Evolutionary conservation across 805 yeast species (phyloP).

Genomic region (Metschnikowia kofuensis): DNA sequence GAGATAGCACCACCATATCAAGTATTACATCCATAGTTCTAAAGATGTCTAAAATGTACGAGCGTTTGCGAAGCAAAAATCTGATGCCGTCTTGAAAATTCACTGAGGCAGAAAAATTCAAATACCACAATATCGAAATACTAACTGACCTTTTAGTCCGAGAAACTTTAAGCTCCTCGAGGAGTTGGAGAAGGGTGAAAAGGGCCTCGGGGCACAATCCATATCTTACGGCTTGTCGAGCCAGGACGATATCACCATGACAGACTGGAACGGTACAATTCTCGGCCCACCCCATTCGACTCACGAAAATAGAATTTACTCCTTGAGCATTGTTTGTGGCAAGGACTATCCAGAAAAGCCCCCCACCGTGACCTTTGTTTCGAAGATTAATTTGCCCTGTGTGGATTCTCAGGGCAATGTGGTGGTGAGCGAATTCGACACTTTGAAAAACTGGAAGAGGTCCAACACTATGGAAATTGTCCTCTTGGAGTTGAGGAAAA

Average conservation of each 20-base stretch:
- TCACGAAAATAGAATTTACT: slow-evolving; percentile 92
- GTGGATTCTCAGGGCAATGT: slow-evolving; percentile 68
- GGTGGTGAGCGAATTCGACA: slow-evolving; percentile 48
- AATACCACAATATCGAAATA: not conserved
- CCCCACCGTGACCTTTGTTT: slow-evolving; percentile 75
- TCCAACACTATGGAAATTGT: slow-evolving; percentile 92
- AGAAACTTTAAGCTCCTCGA: slow-evolving; percentile 92
- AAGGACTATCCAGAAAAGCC: slow-evolving; percentile 84
- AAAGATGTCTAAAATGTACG: slow-evolving; percentile 46
- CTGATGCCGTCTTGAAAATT: too few species aligned
- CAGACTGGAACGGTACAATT: slow-evolving; percentile 96
- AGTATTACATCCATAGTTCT: too few species aligned
- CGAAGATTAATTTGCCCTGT: slow-evolving; percentile 87
- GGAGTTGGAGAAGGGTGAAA: slow-evolving; percentile 97
- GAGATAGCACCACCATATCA: not conserved
- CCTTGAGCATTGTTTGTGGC: slow-evolving; percentile 78
- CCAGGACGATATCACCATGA: slow-evolving; percentile 88
- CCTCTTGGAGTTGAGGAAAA: slow-evolving; percentile 77
- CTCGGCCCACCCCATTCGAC: slow-evolving; percentile 90
- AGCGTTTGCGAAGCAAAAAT: too few species aligned
- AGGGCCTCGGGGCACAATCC: slow-evolving; percentile 94
- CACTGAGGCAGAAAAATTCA: too few species aligned
- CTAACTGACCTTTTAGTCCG: slow-evolving; percentile 50
- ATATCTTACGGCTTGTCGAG: slow-evolving; percentile 93
- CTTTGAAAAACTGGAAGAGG: slow-evolving; percentile 82